Conservation (phyloP, 257 asterid genomes). For the Leonotis leonurus region DNA sequence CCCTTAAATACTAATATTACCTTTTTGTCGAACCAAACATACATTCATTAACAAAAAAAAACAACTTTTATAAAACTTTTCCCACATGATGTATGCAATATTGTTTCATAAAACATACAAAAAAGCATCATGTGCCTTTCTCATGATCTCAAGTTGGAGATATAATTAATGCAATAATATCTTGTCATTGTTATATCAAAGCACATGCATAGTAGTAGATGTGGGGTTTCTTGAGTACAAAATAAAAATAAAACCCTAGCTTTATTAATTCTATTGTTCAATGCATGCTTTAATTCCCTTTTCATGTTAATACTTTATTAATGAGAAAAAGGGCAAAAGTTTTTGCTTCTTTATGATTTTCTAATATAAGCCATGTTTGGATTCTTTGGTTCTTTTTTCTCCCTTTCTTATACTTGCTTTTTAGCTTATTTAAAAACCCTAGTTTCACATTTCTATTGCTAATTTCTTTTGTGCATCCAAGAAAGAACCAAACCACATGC, state of each 20-base stretch:
- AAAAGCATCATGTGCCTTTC: constrained; percentile 27
- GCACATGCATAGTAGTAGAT: constrained; percentile 31
- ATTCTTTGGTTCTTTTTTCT: constrained; percentile 13
- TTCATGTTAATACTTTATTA: constrained; percentile 8
- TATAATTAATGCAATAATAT: constrained; percentile 14
- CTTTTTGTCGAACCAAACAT: background rate
- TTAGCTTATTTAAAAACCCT: background rate
- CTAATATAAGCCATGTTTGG: constrained; percentile 28
- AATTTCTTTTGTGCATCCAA: constrained; percentile 11
- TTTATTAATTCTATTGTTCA: constrained; percentile 20
- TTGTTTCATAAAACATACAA: constrained; percentile 12
- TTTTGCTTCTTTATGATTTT: constrained; percentile 20
- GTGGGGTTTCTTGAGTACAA: constrained; percentile 32
- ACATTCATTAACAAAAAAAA: too few relatives aligned
- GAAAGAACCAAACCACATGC: constrained; percentile 32
- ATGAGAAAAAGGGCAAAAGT: constrained; percentile 13
- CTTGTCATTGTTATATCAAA: constrained; percentile 18
- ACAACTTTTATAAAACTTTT: too few relatives aligned
- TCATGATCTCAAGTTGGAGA: constrained; percentile 30
- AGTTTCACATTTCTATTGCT: constrained; percentile 24
- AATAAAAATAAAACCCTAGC: background rate
- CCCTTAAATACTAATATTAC: background rate
- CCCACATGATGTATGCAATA: constrained; percentile 7
- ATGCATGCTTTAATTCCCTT: constrained; percentile 25
- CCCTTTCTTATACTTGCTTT: constrained; percentile 21